Evolutionary conservation across 108 stramenopile species (phyloP), one percentile per base, ranked within the genome.

Genomic region (Nitzschia putrida): DNA sequence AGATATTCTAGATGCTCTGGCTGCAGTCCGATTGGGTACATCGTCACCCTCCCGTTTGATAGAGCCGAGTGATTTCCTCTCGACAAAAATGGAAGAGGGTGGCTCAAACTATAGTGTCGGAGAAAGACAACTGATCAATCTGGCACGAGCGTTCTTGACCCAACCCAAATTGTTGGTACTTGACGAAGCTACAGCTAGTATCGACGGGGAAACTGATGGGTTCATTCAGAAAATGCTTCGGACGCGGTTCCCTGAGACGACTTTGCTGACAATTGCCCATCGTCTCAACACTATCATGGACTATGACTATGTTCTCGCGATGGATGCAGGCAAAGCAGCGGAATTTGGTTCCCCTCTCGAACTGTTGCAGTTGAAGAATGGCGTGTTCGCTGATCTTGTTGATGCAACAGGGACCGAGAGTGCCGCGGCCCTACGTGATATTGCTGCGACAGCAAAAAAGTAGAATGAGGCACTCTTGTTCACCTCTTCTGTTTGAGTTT

Each of bases 251-350:
- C 58, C 71, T 23, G 79, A 79, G 8, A 93, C 89, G n/a, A 98
- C 97, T 1, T 68, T 96, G 45, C 60, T 98, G 2, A 96, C 96
- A 9, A 88, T 98, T 53, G 96, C 97, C 9, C 97, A 98, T 64
- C 82, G 97, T 16, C 72, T 93, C 7, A 81, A 93, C 52, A 98
- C 97, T 6, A 95, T 98, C 60, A 92, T 98, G 89, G 97, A 98
- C 73, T 97, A 94, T 67, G 96, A 98, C 58, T 74, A 81, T 20
- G 80, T 94, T 23, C 57, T 98, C 22, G 96, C 96, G 2, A 88
- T 98, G 91, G 86, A 84, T 21, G 70, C 89, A 29, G 97, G 97
- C 9, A 64, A 59, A n/a, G 94, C 93, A 3, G 93, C 82, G 13
- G 96, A 98, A 64, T 86, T 82, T 39, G 97, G 85, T 7, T 52